These are phyloP conservation scores for Aurantiochytrium sp. DNA, from an alignment of 108 stramenopile genomes.

Conservation along the genomic window DNA sequence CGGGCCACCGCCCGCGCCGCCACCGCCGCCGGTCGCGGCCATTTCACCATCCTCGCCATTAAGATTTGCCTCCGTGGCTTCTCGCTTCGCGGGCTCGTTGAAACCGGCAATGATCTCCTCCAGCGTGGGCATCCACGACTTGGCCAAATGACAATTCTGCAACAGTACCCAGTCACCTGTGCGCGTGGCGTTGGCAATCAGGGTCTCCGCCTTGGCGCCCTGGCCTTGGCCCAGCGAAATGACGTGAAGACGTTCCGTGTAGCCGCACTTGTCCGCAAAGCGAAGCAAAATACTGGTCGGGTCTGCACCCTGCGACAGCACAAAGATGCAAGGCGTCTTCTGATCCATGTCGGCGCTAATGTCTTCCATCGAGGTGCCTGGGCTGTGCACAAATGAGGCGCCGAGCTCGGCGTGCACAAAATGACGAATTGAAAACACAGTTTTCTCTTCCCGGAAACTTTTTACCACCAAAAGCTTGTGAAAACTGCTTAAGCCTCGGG, in stretches of 20 bases:
- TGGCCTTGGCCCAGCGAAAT: constrained; percentile 59
- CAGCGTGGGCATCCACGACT: constrained; percentile 53
- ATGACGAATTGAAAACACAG: constrained; percentile 24
- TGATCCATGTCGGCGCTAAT: constrained; percentile 50
- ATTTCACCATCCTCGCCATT: too few species aligned
- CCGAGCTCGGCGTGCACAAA: constrained; percentile 45
- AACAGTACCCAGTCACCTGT: constrained; percentile 44
- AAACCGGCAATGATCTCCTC: constrained; percentile 47
- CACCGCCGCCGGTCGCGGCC: too few species aligned
- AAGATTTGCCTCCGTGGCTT: background rate
- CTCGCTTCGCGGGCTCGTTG: constrained; percentile 24
- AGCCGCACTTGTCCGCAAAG: constrained; percentile 44
- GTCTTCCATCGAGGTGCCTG: constrained; percentile 44
- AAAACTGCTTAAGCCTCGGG: constrained; percentile 26
- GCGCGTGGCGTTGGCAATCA: constrained; percentile 23
- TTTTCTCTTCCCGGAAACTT: constrained; percentile 51
- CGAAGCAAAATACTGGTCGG: constrained; percentile 54
- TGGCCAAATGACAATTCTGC: constrained; percentile 59
- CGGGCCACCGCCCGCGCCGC: background rate
- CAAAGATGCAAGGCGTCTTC: constrained; percentile 59
- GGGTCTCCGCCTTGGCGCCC: constrained; percentile 42
- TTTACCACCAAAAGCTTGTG: constrained; percentile 40
- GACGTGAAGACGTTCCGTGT: constrained; percentile 41
- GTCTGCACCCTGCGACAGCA: constrained; percentile 58
- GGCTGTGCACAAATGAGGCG: constrained; percentile 34